Percentiles rank a stretch among this genome's conserved stretches.
phyloP scores from a whole-genome alignment of 208 protist species.

The Leishmania mexicana region DNA sequence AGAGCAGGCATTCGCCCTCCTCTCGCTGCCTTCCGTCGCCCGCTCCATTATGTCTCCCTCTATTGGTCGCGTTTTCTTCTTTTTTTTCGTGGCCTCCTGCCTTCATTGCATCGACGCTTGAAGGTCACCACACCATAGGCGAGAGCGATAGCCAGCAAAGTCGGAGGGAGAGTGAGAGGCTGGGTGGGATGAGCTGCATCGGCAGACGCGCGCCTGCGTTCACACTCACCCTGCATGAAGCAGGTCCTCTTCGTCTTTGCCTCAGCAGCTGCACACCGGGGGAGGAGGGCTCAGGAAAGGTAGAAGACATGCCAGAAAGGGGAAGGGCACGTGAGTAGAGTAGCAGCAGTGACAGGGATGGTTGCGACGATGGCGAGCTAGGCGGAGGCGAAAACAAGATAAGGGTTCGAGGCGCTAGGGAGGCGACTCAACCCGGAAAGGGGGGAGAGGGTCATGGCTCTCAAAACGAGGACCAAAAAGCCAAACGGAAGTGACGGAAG shows the following conservation, averaged over 20 bases:
- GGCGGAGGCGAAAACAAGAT: background rate
- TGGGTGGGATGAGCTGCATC: background rate
- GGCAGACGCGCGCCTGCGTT: background rate
- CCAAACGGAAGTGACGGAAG: background rate
- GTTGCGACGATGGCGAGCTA: background rate
- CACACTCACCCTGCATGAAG: background rate
- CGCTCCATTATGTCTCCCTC: background rate
- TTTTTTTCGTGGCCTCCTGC: background rate
- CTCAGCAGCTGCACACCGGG: background rate
- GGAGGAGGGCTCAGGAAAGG: background rate
- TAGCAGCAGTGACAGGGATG: background rate
- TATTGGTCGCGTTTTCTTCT: background rate
- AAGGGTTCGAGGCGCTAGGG: background rate
- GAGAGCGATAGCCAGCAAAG: background rate
- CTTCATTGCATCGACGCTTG: background rate
- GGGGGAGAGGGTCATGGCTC: background rate
- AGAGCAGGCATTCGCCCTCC: background rate
- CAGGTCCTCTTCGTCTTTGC: background rate
- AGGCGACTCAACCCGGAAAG: background rate
- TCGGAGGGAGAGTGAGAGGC: background rate
- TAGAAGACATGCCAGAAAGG: background rate
- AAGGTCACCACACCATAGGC: background rate
- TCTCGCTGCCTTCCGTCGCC: background rate
- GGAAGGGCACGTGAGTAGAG: background rate
- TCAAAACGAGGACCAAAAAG: background rate